Base-by-base conservation (phyloP, 1,284 basidiomycete genomes). In the Ganoderma lucidum region DNA sequence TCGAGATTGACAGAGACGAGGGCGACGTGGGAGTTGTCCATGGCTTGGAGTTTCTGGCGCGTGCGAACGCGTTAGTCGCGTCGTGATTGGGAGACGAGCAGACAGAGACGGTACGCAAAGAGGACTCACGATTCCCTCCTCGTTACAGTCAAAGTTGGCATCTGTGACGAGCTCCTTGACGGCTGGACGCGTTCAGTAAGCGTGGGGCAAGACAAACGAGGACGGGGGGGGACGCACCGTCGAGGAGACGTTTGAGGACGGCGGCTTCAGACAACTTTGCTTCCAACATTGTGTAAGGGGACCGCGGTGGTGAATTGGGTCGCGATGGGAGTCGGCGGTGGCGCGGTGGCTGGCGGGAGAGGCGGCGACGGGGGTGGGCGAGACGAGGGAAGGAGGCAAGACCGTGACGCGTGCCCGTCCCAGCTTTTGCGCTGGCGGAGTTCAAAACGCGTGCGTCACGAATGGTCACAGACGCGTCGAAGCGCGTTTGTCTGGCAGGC, bases 1-100 rank as follows among this genome's bases (percentile, higher is more conserved):
- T 91, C 83, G 62, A 98, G 88, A 72, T 92, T 88, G 63, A 97
- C 93, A 9, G 95, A 84, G 48, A 99, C 97, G 70, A 99, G 93
- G 1, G 97, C 98, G 77, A 99, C 97, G 83, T 99, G 98, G 6
- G 97, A 99, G 88, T 98, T 99, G 86, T 99, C 98, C 98, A 99
- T 99, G 0, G 98, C 97, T 87, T 99, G 98, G 17, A 98, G 88
- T 61, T 61, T 39, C 41, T 61, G 59, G n/a, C 5, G 23, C 14
- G 59, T 28, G 56, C n/a, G n/a, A 28, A 41, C 12, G 23, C 12
- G 15, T 61, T 6, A 61, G 59, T 61, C 37, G 41, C 23, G 59
- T 61, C 39, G 53, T 8, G 53, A 32, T 56, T 56, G 53, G 14
- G 28, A 17, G n/a, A 15, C 19, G 9, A 39, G 35, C 4, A n/a